These are phyloP conservation scores for Phytophthora hibernalis DNA, from an alignment of 352 stramenopile genomes.

Conservation along the genomic window DNA sequence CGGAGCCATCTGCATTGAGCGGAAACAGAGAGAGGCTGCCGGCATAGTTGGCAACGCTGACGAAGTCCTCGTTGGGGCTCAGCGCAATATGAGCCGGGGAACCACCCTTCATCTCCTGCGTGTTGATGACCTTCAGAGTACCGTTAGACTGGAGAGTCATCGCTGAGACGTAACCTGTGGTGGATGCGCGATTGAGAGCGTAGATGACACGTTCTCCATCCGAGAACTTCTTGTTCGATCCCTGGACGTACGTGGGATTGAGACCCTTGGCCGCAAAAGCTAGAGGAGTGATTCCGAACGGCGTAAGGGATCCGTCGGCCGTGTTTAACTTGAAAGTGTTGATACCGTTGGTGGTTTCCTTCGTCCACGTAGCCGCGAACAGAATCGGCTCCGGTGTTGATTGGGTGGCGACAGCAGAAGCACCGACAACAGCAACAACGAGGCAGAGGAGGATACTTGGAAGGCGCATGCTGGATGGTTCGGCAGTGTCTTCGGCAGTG, in stretches of 20 bases:
- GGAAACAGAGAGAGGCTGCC: constrained; percentile 66
- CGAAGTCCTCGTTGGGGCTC: constrained; percentile 56
- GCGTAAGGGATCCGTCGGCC: constrained; percentile 42
- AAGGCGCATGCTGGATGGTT: constrained; percentile 28
- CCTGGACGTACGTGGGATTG: constrained; percentile 70
- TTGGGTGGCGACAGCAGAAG: constrained; percentile 24
- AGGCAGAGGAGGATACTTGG: constrained; percentile 30
- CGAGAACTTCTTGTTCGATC: constrained; percentile 39
- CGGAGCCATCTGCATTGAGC: constrained; percentile 49
- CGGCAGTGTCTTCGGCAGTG: constrained; percentile 4
- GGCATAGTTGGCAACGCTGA: constrained; percentile 67
- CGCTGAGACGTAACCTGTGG: constrained; percentile 56
- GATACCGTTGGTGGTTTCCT: constrained; percentile 65
- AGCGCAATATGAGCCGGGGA: constrained; percentile 52
- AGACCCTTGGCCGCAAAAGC: constrained; percentile 36
- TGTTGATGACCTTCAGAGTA: constrained; percentile 52
- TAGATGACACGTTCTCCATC: constrained; percentile 50
- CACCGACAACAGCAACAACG: constrained; percentile 12
- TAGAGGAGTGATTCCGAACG: constrained; percentile 41
- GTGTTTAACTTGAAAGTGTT: constrained; percentile 62
- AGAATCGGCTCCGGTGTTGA: constrained; percentile 36
- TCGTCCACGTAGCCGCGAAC: constrained; percentile 65
- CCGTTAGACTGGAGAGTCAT: constrained; percentile 45
- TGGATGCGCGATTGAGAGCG: constrained; percentile 55
- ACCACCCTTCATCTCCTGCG: constrained; percentile 52